Evolutionary conservation across 1,284 basidiomycete species (phyloP).

Genomic region (Cystobasidium sp.): DNA sequence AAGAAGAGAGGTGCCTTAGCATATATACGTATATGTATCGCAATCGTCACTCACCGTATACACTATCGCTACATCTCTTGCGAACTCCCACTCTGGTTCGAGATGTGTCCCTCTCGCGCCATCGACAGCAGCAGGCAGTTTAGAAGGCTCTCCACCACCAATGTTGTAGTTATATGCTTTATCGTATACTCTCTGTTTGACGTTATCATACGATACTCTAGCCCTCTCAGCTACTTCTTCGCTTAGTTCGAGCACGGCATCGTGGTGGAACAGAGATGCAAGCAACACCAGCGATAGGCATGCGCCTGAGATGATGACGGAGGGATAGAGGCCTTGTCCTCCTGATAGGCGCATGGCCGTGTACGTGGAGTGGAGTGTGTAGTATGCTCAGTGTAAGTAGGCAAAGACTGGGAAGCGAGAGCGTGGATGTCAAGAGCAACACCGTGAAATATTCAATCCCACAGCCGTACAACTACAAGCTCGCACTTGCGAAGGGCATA

Average conservation of each 20-base stretch:
- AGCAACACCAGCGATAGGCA: not conserved
- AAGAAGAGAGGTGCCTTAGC: not conserved
- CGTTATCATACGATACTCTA: slow-evolving; percentile 3
- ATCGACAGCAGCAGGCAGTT: no score
- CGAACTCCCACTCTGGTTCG: slow-evolving; percentile 24
- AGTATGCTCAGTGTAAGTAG: no score
- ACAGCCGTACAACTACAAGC: no score
- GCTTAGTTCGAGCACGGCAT: not conserved
- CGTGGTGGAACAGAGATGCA: slow-evolving; percentile 19
- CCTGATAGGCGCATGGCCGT: not conserved
- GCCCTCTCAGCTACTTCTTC: slow-evolving; percentile 12
- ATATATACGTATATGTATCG: no score
- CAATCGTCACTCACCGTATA: slow-evolving; percentile 5
- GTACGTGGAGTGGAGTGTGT: no score
- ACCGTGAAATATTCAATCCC: no score
- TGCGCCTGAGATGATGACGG: not conserved
- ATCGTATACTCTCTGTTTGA: not conserved
- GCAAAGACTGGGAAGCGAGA: no score
- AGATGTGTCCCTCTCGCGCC: not conserved
- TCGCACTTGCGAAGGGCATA: no score
- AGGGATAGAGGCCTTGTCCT: not conserved
- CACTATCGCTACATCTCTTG: slow-evolving; percentile 18
- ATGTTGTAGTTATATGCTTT: not conserved
- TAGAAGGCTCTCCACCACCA: no score
- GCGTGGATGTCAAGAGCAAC: no score